phyloP scores from a whole-genome alignment of 2,329 filamentous ascomycete genomes.

The Chrysoporthe puriensis region DNA sequence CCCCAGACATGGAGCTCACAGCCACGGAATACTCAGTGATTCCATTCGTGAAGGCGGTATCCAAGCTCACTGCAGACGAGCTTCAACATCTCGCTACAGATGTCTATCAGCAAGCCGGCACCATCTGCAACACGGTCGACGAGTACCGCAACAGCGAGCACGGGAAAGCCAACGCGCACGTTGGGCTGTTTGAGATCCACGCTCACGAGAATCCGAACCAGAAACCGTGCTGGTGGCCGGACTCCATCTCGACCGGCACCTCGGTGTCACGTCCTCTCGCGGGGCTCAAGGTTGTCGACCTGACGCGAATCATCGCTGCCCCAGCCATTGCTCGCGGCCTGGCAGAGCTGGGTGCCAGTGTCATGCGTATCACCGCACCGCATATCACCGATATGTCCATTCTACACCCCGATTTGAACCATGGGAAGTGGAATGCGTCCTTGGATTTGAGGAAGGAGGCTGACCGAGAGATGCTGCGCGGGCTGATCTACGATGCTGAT shows the following conservation, averaged over 20 bases:
- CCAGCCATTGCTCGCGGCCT: constrained; percentile 47
- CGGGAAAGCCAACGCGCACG: constrained; percentile 32
- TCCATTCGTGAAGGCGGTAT: constrained; percentile 28
- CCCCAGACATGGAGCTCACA: constrained; percentile 23
- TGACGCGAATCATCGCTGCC: constrained; percentile 51
- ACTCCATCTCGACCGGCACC: constrained; percentile 33
- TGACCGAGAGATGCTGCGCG: constrained; percentile 43
- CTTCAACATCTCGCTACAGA: constrained; percentile 33
- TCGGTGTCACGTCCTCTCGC: constrained; percentile 41
- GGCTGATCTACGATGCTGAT: constrained; percentile 52
- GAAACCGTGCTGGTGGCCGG: constrained; percentile 47
- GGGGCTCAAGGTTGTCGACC: constrained; percentile 54
- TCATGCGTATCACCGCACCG: constrained; percentile 48
- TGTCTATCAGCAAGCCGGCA: constrained; percentile 35
- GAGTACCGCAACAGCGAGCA: constrained; percentile 36
- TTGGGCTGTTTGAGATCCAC: constrained; percentile 34
- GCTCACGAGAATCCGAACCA: constrained; percentile 33
- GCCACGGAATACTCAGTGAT: constrained; percentile 18
- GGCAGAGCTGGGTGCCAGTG: constrained; percentile 49
- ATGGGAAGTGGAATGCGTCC: constrained; percentile 49
- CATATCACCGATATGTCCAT: constrained; percentile 46
- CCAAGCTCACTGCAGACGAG: constrained; percentile 29
- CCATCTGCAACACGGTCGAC: constrained; percentile 34
- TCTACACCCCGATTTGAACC: constrained; percentile 47
- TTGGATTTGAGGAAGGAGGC: constrained; percentile 46